phyloP scores from a whole-genome alignment of 805 yeast genomes.

The Saccharomyces kudriavzevii region DNA sequence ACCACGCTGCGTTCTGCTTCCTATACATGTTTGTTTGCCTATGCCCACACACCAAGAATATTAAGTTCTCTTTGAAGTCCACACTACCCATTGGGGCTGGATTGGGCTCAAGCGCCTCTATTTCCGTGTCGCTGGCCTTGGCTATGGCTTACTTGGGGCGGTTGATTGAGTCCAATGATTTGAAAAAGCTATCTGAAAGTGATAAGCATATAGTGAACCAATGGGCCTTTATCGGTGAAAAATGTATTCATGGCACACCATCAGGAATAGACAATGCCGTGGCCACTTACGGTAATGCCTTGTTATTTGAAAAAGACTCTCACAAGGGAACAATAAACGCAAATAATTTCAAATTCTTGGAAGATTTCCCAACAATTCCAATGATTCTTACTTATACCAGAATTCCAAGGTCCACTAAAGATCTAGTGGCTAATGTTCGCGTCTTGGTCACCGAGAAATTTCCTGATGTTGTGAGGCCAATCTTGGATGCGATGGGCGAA shows the following conservation, averaged over 20 bases:
- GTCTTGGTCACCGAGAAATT: conserved; percentile 39
- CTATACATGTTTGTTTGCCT: conserved; percentile 64
- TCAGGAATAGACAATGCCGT: conserved; percentile 96
- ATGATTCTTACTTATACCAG: conserved; percentile 75
- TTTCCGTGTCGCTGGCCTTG: conserved; percentile 74
- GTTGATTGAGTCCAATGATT: conserved; percentile 37
- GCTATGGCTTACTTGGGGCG: conserved; percentile 60
- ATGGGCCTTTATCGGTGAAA: conserved; percentile 92
- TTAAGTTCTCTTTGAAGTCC: conserved; percentile 62
- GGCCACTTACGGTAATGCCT: conserved; percentile 94
- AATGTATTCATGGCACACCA: conserved; percentile 93
- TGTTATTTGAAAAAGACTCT: conserved; percentile 60
- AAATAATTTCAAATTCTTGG: conserved; percentile 16
- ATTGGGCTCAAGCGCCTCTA: conserved; percentile 86
- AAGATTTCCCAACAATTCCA: conserved; percentile 59
- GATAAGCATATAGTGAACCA: conserved; percentile 60
- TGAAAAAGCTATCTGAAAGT: conserved; percentile 29
- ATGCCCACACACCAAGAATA: conserved; percentile 43
- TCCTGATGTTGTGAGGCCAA: conserved; percentile 47
- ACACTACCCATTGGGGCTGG: conserved; percentile 96
- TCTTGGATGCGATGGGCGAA: conserved; percentile 70
- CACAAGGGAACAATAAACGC: conserved; percentile 19
- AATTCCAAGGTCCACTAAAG: conserved; percentile 82
- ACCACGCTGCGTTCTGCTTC: conserved; percentile 75
- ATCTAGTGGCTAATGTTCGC: conserved; percentile 70